Conservation (phyloP, 1,284 basidiomycete species). For the Boletus subluridellus region DNA sequence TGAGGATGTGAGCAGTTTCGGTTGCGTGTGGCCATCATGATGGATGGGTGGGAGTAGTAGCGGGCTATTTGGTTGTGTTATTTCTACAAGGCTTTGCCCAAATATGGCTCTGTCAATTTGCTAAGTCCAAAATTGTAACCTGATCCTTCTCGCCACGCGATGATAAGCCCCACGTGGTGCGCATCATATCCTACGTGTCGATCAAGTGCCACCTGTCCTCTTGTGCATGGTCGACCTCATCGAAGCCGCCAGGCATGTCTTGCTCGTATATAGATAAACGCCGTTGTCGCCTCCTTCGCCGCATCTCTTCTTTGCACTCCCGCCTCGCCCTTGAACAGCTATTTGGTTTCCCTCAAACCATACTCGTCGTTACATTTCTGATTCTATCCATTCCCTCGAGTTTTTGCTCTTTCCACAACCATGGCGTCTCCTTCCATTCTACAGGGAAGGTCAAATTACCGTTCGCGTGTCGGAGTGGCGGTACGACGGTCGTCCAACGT, state of each 20-base stretch:
- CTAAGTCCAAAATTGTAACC: too few relatives aligned
- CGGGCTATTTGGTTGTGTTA: constrained; percentile 18
- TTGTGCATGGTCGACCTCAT: constrained; percentile 33
- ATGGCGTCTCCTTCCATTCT: constrained; percentile 30
- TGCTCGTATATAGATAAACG: constrained; percentile 30
- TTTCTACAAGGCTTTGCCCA: neutral
- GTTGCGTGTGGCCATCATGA: neutral
- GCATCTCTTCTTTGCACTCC: constrained; percentile 20
- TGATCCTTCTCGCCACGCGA: constrained; percentile 29
- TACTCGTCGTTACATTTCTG: constrained; percentile 3
- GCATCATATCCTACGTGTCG: constrained; percentile 30
- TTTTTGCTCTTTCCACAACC: neutral
- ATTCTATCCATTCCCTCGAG: constrained; percentile 6
- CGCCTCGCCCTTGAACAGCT: constrained; percentile 11
- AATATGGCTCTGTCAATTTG: neutral
- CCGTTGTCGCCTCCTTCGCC: constrained; percentile 18
- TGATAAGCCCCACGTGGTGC: constrained; percentile 33
- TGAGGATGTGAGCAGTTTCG: constrained; percentile 19
- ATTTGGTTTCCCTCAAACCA: constrained; percentile 9
- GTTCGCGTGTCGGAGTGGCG: constrained; percentile 34
- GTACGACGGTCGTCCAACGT: constrained; percentile 34
- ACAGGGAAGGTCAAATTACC: constrained; percentile 33
- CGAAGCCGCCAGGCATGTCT: constrained; percentile 35
- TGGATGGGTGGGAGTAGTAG: neutral
- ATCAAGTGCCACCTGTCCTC: constrained; percentile 25